Evolutionary conservation across 1,284 basidiomycete species (phyloP).

Genomic region (Moesziomyces aphidis): DNA sequence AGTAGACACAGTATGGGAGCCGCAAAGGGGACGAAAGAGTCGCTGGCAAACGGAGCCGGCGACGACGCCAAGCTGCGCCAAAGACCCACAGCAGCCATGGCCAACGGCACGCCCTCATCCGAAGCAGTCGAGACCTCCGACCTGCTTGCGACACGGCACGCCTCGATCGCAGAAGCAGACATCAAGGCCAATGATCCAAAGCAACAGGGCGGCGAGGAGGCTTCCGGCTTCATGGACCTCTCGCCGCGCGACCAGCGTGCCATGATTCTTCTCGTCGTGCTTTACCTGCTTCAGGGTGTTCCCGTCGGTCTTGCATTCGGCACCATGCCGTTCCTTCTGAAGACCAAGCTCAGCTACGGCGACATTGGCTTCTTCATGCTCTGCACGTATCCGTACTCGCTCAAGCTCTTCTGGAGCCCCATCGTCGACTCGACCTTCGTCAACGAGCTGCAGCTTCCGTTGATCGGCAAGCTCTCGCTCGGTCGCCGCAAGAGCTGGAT

Average conservation of each 20-base stretch:
- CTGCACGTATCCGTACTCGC: constrained; percentile 94
- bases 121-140: constrained; percentile 30
- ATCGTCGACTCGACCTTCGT: constrained; percentile 94
- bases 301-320: constrained; percentile 83
- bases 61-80: constrained; percentile 16
- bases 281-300: constrained; percentile 94
- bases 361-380: constrained; percentile 95
- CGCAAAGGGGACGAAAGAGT: constrained; percentile 15
- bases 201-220: constrained; percentile 25
- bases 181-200: constrained; percentile 2
- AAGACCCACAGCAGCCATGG: constrained; percentile 21
- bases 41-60: constrained; percentile 7
- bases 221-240: constrained; percentile 49
- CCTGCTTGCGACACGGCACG: constrained; percentile 28
- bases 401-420: constrained; percentile 97
- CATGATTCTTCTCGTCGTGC: constrained; percentile 84
- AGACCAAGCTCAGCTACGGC: constrained; percentile 93
- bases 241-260: constrained; percentile 69
- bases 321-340: constrained; percentile 94
- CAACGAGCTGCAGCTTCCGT: constrained; percentile 69
- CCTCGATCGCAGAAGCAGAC: neutral
- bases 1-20: constrained; percentile 11
- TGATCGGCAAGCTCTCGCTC: constrained; percentile 68
- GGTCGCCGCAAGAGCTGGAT: constrained; percentile 99
- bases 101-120: constrained; percentile 26